Conservation (phyloP, 2,329 filamentous ascomycete species). For the Trichoderma atroviride region DNA sequence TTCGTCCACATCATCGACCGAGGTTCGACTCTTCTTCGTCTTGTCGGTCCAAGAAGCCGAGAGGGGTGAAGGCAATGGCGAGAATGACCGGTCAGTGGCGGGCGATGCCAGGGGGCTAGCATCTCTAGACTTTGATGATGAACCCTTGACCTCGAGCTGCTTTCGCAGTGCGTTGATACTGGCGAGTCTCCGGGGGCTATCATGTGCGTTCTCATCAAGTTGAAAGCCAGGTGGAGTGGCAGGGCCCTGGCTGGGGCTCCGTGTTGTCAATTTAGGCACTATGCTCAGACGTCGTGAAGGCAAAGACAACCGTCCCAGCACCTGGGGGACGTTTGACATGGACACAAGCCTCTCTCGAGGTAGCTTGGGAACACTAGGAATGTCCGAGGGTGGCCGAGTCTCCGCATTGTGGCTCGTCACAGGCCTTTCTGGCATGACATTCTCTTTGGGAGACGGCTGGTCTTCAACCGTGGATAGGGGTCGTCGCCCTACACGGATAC, state of each 20-base stretch:
- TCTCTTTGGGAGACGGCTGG: slow-evolving; percentile 50
- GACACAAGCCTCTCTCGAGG: slow-evolving; percentile 18
- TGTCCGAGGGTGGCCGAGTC: background rate
- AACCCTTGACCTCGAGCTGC: background rate
- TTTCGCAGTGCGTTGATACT: slow-evolving; percentile 39
- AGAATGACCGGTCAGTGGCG: background rate
- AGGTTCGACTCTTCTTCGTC: slow-evolving; percentile 7
- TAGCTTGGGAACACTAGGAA: background rate
- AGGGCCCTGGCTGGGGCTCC: background rate
- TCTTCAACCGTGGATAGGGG: slow-evolving; percentile 59
- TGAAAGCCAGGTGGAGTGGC: background rate
- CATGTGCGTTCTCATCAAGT: background rate
- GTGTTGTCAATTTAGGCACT: slow-evolving; percentile 25
- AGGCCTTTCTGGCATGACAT: slow-evolving; percentile 35
- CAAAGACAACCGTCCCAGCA: background rate
- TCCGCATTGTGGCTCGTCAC: slow-evolving; percentile 33
- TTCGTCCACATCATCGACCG: slow-evolving; percentile 4
- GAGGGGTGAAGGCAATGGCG: background rate
- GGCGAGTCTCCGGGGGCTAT: slow-evolving; percentile 37
- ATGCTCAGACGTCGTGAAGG: slow-evolving; percentile 34
- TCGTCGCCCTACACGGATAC: slow-evolving; percentile 52
- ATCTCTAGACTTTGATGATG: background rate
- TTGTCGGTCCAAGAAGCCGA: slow-evolving; percentile 3
- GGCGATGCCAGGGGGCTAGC: slow-evolving; percentile 1
- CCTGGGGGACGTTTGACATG: background rate